Base-by-base conservation (phyloP, 352 stramenopile species). In the Elongisporangium anandrum region DNA sequence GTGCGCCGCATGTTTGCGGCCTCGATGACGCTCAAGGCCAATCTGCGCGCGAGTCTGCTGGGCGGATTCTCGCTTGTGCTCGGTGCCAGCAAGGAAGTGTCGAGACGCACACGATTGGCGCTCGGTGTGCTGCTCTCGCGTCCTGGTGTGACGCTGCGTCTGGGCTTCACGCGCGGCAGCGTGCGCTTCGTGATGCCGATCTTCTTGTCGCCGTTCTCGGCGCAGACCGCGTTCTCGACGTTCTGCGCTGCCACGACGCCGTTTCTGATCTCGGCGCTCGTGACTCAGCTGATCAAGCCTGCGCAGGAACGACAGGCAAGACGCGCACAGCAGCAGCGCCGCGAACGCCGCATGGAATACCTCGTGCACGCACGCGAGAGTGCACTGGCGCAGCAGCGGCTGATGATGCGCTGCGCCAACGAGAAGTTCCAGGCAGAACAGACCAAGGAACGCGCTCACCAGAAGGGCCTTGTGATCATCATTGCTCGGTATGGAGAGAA, bases 161-260 rank as follows among this genome's bases (percentile, higher is more conserved):
- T 89, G 19, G 84, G 82, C 50, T 91, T 92, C 60, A 89, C 82
- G 21, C 81, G 85, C 20, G 85, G 85, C 49, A 90, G 72, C 65
- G 81, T 94, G 16, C 82, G 85, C 24, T 94, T 94, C 47, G 85
- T 92, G 22, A 66, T 92, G 61, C 85, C 85, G 16, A 89, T 94
- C 66, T 90, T 90, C 64, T 57, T 94, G 50, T 85, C 82, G 9
- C 85, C 85, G 7, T 90, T 92, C 63, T 87, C 75, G 5, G 66
- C 65, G 7, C 71, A 90, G 54, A 81, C 76, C 1, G 82, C 81
- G 15, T 89, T 85, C 50, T 78, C 81, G 54, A 90, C 85, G 13
- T 92, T 94, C 54, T 78, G 75, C 55, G 82, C 79, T 3, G 85
- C 85, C 13, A 92, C 85, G 4, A 77, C 79, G 13, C 85, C 82